Evolutionary conservation across 1,139 yeast species (phyloP), one percentile per base, ranked within the genome.

Genomic region (Williopsis jadinii): DNA sequence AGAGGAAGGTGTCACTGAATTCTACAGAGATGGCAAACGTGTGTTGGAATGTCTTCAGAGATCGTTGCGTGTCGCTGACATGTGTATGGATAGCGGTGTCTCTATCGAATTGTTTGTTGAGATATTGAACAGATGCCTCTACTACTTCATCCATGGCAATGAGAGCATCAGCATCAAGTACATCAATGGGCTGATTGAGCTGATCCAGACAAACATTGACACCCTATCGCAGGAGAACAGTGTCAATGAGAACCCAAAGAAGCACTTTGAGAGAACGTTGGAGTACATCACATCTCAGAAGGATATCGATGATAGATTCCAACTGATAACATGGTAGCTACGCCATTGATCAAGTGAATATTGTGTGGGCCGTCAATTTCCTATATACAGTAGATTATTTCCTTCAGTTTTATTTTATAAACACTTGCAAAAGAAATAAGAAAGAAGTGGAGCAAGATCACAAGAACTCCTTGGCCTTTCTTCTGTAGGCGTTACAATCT

Each of bases 401-500:
- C 24, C 24, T 19, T 19, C 24, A 19, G 24, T 19, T 6, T 19
- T 4, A 5, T 19, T 19, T 19, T 19, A 6, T 5, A 19, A 19
- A 19, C 24, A 19, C 24, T 5, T 19, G 6, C 24, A 19, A 19
- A 19, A 19, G 24, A 19, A 19, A 19, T 19, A 19, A 19, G 6
- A 19, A 19, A 19, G 6, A 19, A 19, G 24, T 19, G 6, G 24
- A 15, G 11, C 33, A 15, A 9, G 12, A 19, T 61, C 59, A 83
- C 64, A 87, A 69, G 59, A 87, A 88, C 58, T 84, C 92, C 62
- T 78, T 77, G 15, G 90, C 74, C 69, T 87, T 88, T 68, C 94
- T 80, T 59, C 81, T 78, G 68, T 83, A 92, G 27, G 95, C 92
- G 58, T 86, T 83, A 56, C 96, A 86, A 62, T 92, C 97, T 57